Percentiles rank a stretch among this genome's conserved stretches.
phyloP scores from a whole-genome alignment of 345 rosid species.

The Fremontodendron californicum region DNA sequence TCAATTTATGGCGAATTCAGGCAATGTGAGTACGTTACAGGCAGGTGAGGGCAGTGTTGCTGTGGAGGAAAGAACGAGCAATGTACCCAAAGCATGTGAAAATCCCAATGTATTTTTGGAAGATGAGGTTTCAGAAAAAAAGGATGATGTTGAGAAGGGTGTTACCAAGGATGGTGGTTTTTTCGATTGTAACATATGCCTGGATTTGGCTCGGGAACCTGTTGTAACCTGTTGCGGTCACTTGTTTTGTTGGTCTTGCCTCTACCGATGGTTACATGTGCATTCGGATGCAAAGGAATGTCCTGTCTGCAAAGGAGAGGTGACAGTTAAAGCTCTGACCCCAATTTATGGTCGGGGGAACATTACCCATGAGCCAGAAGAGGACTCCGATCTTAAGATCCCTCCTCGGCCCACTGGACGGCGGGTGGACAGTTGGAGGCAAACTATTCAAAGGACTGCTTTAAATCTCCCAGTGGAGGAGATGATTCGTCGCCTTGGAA shows the following conservation, averaged over 20 bases:
- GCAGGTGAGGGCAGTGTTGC: conserved; percentile 87
- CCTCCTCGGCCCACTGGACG: conserved; percentile 72
- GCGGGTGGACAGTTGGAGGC: conserved; percentile 88
- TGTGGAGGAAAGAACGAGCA: conserved; percentile 66
- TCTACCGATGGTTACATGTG: conserved; percentile 69
- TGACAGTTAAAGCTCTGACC: conserved; percentile 60
- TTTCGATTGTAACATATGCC: conserved; percentile 76
- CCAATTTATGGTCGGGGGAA: conserved; percentile 89
- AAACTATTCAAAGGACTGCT: conserved; percentile 56
- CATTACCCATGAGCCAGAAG: conserved; percentile 48
- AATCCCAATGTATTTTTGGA: conserved; percentile 58
- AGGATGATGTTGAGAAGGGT: conserved; percentile 53
- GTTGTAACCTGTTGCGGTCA: conserved; percentile 96
- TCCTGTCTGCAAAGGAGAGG: conserved; percentile 97
- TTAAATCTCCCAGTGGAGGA: conserved; percentile 69
- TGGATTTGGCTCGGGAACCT: conserved; percentile 77
- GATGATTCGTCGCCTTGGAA: conserved; percentile 73
- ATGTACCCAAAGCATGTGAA: conserved; percentile 60
- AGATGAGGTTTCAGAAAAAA: conserved; percentile 47
- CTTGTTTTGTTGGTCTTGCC: conserved; percentile 94
- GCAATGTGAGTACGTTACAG: conserved; percentile 49
- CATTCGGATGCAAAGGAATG: conserved; percentile 93
- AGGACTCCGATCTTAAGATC: conserved; percentile 57
- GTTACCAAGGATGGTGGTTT: conserved; percentile 63
- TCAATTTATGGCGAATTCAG: conserved; percentile 50